These are phyloP conservation scores for Carex pumila DNA, from an alignment of 176 grass and related monocot species.

Conservation along the genomic window DNA sequence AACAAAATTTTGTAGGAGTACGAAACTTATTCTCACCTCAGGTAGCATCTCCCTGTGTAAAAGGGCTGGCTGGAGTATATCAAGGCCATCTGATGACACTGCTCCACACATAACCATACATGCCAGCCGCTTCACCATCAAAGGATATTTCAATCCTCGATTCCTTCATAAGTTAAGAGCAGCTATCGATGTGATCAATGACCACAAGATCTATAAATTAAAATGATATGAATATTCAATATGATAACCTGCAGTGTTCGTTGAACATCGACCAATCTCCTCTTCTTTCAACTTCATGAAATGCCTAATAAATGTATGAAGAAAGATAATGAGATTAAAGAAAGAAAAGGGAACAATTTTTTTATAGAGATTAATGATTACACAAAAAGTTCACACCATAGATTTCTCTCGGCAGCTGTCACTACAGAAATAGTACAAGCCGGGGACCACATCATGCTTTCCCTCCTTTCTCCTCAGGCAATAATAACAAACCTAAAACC, in stretches of 20 bases:
- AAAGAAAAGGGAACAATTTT: not conserved
- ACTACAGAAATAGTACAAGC: conserved; percentile 51
- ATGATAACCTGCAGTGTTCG: conserved; percentile 32
- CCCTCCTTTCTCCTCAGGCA: conserved; percentile 61
- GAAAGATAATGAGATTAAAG: not conserved
- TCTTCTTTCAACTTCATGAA: conserved; percentile 42
- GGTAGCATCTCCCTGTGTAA: conserved; percentile 38
- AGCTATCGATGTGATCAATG: not conserved
- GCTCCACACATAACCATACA: conserved; percentile 79
- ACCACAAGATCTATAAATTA: not conserved
- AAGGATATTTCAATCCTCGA: conserved; percentile 42
- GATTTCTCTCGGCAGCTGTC: conserved; percentile 50
- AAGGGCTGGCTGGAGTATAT: conserved; percentile 66
- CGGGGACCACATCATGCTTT: not conserved
- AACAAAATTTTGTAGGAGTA: not conserved
- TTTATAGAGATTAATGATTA: not conserved
- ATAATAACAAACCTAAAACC: conserved; percentile 63
- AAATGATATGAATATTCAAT: not conserved
- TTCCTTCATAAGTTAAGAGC: conserved; percentile 23
- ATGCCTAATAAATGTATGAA: conserved; percentile 35
- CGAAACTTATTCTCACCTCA: conserved; percentile 36
- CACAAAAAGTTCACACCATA: conserved; percentile 29
- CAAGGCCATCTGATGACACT: conserved; percentile 46
- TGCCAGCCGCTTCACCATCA: conserved; percentile 76
- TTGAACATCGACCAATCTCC: conserved; percentile 37